phyloP scores from a whole-genome alignment of 805 yeast species.

The Saturnispora halmiae region DNA sequence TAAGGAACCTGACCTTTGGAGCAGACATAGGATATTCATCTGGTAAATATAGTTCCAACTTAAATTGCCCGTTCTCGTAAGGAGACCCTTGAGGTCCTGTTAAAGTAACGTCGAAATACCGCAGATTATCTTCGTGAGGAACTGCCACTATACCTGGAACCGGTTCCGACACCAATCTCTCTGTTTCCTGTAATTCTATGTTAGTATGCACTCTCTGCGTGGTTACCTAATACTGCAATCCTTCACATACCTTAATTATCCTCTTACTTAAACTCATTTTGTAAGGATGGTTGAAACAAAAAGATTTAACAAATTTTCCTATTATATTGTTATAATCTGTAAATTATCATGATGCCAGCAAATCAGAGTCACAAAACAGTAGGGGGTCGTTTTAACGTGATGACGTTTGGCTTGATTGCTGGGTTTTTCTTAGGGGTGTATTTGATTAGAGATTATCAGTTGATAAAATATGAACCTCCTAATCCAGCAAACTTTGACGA shows the following conservation, averaged over 20 bases:
- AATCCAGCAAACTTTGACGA: slow-evolving; percentile 31
- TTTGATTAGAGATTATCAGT: slow-evolving; percentile 27
- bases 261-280: slow-evolving; percentile 59
- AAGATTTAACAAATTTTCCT: no score
- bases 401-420: slow-evolving; percentile 20
- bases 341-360: no score
- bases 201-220: no score
- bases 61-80: slow-evolving; percentile 71
- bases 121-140: slow-evolving; percentile 89
- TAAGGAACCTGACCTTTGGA: slow-evolving; percentile 87
- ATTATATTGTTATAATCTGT: no score
- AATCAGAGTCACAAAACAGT: slow-evolving; percentile 16
- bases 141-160: slow-evolving; percentile 91
- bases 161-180: slow-evolving; percentile 84
- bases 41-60: slow-evolving; percentile 80
- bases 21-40: slow-evolving; percentile 99
- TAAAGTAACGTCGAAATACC: slow-evolving; percentile 86
- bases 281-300: neutral
- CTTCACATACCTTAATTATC: slow-evolving; percentile 70
- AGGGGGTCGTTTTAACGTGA: slow-evolving; percentile 24
- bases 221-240: no score
- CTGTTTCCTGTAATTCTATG: slow-evolving; percentile 79
- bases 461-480: slow-evolving; percentile 34
- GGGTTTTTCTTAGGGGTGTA: slow-evolving; percentile 25
- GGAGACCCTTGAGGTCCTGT: slow-evolving; percentile 91